phyloP scores from a whole-genome alignment of 331 rosid species.

The Acacia concinna region DNA sequence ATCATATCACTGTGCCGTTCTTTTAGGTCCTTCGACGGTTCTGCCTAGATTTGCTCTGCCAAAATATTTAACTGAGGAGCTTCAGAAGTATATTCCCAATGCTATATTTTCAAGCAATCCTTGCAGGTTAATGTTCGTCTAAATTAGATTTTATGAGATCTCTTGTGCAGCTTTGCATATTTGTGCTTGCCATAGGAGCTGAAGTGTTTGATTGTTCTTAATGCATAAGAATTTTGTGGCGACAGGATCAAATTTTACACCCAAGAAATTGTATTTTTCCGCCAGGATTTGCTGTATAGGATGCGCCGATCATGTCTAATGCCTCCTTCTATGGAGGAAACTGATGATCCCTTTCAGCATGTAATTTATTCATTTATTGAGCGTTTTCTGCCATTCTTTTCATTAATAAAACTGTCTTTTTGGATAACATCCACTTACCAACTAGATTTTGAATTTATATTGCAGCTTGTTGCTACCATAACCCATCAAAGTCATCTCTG shows the following conservation, averaged over 20 bases:
- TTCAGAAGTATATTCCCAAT: slow-evolving; percentile 70
- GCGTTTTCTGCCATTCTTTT: slow-evolving; percentile 21
- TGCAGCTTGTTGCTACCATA: slow-evolving; percentile 97
- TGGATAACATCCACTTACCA: slow-evolving; percentile 25
- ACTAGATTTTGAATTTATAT: slow-evolving; percentile 32
- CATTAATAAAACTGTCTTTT: slow-evolving; percentile 2
- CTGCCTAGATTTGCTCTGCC: slow-evolving; percentile 83
- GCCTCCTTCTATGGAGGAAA: slow-evolving; percentile 84
- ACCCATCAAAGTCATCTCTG: slow-evolving; percentile 97
- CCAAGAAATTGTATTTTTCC: slow-evolving; percentile 84
- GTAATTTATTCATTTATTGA: slow-evolving; percentile 39
- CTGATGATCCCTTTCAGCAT: slow-evolving; percentile 85
- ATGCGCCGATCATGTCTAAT: slow-evolving; percentile 87
- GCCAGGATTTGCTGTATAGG: slow-evolving; percentile 81
- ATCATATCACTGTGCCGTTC: slow-evolving; percentile 18
- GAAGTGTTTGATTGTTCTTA: slow-evolving; percentile 24
- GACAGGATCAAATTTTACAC: slow-evolving; percentile 79
- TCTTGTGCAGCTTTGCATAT: slow-evolving; percentile 13
- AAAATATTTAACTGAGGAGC: slow-evolving; percentile 81
- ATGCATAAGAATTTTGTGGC: slow-evolving; percentile 28
- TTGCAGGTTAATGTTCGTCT: slow-evolving; percentile 66
- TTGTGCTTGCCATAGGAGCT: slow-evolving; percentile 24
- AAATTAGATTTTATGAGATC: slow-evolving; percentile 11
- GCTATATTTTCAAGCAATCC: slow-evolving; percentile 90
- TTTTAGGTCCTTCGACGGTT: slow-evolving; percentile 72